Percentiles rank a stretch among this genome's conserved stretches.
phyloP scores from a whole-genome alignment of 1,284 basidiomycete genomes.

The Heterobasidion occidentale region DNA sequence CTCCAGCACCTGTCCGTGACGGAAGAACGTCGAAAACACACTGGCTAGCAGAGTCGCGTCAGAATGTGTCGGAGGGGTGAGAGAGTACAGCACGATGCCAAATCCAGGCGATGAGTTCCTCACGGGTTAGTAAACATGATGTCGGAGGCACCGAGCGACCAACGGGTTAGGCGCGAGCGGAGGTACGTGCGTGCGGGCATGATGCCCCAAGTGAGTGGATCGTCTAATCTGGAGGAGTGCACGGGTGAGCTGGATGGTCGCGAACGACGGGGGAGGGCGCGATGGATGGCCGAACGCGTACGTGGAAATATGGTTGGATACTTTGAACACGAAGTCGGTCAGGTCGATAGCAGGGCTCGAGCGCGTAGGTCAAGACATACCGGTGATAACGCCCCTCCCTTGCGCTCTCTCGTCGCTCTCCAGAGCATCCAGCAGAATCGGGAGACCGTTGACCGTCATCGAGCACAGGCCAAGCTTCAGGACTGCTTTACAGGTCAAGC shows the following conservation, averaged over 20 bases:
- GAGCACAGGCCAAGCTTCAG: constrained; percentile 59
- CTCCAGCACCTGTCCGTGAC: constrained; percentile 87
- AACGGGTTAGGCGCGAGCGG: constrained; percentile 57
- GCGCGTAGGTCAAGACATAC: constrained; percentile 32
- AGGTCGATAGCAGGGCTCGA: constrained; percentile 4
- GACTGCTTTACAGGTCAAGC: constrained; percentile 71
- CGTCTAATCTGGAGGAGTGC: constrained; percentile 48
- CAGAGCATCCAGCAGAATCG: constrained; percentile 57
- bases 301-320: constrained; percentile 91
- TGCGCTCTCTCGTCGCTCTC: constrained; percentile 34
- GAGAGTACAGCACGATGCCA: constrained; percentile 4
- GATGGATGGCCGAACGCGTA: constrained; percentile 25
- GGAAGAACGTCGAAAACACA: constrained; percentile 78
- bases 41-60: constrained; percentile 37
- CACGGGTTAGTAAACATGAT: constrained; percentile 94
- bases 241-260: constrained; percentile 1
- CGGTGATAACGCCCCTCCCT: constrained; percentile 71
- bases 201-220: constrained; percentile 77
- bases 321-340: constrained; percentile 32
- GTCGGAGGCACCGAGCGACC: constrained; percentile 88
- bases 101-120: constrained; percentile 20
- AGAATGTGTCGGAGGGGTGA: background rate
- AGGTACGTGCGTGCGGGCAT: constrained; percentile 63
- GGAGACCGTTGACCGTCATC: constrained; percentile 62
- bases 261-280: constrained; percentile 4